These are phyloP conservation scores for Cornus kousa DNA, from an alignment of 148 eudicot genomes.

Conservation along the genomic window DNA sequence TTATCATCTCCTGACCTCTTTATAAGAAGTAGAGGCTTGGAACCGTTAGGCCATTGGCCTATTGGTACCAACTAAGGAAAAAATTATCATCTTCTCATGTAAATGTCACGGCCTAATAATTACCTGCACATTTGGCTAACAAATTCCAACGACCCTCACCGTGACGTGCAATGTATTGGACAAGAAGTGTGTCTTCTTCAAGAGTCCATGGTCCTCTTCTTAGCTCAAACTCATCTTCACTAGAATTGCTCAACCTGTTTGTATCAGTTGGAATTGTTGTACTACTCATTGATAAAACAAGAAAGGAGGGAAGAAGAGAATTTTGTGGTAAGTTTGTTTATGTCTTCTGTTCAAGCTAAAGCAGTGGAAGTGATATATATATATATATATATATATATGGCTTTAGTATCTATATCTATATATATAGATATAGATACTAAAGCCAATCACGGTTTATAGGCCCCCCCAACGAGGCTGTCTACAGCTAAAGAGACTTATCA, in stretches of 20 bases:
- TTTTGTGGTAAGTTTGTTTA: neutral
- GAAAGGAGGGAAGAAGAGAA: too few species aligned
- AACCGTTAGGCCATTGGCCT: too few species aligned
- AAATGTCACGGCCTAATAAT: neutral
- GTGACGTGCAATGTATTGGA: constrained; percentile 49
- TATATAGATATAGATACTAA: neutral
- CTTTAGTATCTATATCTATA: too few species aligned
- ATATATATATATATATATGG: too few species aligned
- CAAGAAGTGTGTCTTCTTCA: constrained; percentile 77
- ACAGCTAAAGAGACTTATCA: neutral
- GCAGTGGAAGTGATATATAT: constrained; percentile 10
- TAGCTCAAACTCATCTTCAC: constrained; percentile 40
- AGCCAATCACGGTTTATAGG: constrained; percentile 9
- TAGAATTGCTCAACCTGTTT: neutral
- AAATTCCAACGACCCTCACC: constrained; percentile 89
- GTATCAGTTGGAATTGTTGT: neutral
- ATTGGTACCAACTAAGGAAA: too few species aligned
- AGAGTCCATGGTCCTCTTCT: constrained; percentile 96
- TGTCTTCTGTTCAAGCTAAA: neutral
- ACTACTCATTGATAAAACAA: neutral
- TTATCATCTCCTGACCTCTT: too few species aligned
- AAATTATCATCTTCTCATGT: too few species aligned
- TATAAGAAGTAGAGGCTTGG: too few species aligned
- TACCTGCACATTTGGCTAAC: constrained; percentile 77
- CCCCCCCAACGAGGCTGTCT: neutral